Evolutionary conservation across 768 basidiomycete species (phyloP), one percentile per base, ranked within the genome.

Genomic region (Fomitopsis serialis): DNA sequence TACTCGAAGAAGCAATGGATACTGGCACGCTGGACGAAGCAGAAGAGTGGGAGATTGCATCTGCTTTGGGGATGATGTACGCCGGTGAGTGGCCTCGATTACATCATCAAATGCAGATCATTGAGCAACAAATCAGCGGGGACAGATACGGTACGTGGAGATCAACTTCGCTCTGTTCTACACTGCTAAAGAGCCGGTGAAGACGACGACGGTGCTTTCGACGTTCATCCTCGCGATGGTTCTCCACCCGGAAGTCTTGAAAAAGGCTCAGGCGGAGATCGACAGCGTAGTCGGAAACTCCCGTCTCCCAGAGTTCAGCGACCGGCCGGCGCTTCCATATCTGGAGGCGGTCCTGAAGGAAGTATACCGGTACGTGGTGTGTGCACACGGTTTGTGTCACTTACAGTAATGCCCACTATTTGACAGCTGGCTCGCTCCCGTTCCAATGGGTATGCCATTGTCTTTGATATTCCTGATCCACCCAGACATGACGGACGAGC

Each of bases 211-310:
- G 7, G 36, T 53, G 13, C 7, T 58, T 21, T 37, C 25, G 19
- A 49, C 50, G 11, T 61, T 63, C 48, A 45, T 57, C 45, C 49
- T 59, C 10, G 50, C 56, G 24, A 60, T 57, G 58, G 35, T 42
- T 6, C 17, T 57, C 25, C 45, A 59, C 21, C 61, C 61, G 6
- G 54, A 52, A 1, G 40, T 48, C 8, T 44, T 52, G 11, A 55
- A 55, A 44, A 66, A 57, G 35, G 67, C 60, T 0, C 67, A 64
- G 45, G 50, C 54, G 32, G 67, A 70, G 42, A 48, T 70, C 11
- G 67, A 67, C 27, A n/a, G 45, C 0, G 58, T 69, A 0, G 58
- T 70, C 13, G 69, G 68, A n/a, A 57, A 59, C 1, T 58, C 51
- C 12, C 59, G 70, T 25, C 29, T 55, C 3, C 35, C 44, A 3